These are phyloP conservation scores for Pythium angustatum DNA, from an alignment of 352 stramenopile genomes.

Conservation along the genomic window DNA sequence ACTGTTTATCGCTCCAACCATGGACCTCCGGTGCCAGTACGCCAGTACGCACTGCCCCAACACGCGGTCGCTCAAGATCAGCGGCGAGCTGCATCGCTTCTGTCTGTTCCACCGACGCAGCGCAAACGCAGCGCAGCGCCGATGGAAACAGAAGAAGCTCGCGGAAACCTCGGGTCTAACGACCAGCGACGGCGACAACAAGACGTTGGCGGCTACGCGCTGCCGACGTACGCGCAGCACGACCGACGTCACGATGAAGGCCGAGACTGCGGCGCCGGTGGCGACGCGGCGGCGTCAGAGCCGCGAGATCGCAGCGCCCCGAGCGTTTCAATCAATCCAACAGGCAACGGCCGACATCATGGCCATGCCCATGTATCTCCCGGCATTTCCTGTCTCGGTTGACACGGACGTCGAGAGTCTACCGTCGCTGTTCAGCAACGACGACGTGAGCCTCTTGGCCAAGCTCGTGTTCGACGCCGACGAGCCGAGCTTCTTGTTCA, in stretches of 20 bases:
- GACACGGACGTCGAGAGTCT: background rate
- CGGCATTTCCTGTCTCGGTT: no score
- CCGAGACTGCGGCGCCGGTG: background rate
- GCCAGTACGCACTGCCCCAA: conserved; percentile 14
- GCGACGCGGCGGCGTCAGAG: background rate
- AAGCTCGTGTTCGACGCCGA: no score
- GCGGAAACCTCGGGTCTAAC: no score
- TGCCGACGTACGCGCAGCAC: no score
- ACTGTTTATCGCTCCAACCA: no score
- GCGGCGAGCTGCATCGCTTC: conserved; percentile 11
- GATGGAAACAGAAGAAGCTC: conserved; percentile 15
- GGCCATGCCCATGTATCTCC: no score
- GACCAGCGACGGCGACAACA: background rate
- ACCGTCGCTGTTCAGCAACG: background rate
- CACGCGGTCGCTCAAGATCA: conserved; percentile 18
- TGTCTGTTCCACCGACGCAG: conserved; percentile 7
- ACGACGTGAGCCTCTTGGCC: background rate
- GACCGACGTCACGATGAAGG: no score
- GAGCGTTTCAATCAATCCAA: background rate
- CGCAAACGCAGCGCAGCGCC: conserved; percentile 13
- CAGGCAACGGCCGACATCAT: background rate
- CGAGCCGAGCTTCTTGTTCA: no score
- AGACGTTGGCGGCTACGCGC: background rate
- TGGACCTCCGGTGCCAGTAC: conserved; percentile 21
- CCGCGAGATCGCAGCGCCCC: background rate